Evolutionary conservation across 192 early-diverging fungal species (phyloP).

Genomic region (Coemansia sp.): DNA sequence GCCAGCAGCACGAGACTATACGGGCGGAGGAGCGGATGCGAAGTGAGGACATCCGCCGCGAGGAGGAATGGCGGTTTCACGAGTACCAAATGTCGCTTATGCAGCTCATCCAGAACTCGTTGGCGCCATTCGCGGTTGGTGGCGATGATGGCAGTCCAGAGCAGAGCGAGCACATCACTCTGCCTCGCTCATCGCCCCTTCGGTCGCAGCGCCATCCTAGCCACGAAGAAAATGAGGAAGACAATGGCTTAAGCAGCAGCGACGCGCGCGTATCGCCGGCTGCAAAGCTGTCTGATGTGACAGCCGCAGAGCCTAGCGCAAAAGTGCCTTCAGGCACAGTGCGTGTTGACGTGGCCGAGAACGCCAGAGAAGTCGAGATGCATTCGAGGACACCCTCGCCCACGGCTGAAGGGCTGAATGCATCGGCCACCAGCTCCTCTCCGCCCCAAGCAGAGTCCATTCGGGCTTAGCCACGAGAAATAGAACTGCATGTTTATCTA

Average conservation of each 20-base stretch:
- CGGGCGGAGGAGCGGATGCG: constrained; percentile 37
- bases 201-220: neutral
- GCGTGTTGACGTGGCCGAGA: neutral
- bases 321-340: neutral
- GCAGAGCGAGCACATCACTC: neutral
- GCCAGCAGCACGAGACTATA: constrained; percentile 34
- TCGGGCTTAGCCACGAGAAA: neutral
- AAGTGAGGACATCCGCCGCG: constrained; percentile 31
- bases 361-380: constrained; percentile 11
- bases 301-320: neutral
- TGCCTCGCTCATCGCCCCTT: neutral
- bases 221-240: neutral
- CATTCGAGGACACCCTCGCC: constrained; percentile 2
- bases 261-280: neutral
- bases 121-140: constrained; percentile 21
- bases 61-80: constrained; percentile 53
- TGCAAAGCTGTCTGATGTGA: neutral
- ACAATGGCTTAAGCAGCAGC: neutral
- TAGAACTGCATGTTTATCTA: neutral
- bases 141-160: neutral
- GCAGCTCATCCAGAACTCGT: constrained; percentile 24
- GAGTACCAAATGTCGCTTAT: constrained; percentile 56
- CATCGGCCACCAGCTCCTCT: neutral
- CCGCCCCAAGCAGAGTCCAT: neutral
- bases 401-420: neutral